A percentile compares a stretch with the other conserved stretches of the same genome.
phyloP scores from a whole-genome alignment of 75 land plant genomes.

The Pinus taeda region DNA sequence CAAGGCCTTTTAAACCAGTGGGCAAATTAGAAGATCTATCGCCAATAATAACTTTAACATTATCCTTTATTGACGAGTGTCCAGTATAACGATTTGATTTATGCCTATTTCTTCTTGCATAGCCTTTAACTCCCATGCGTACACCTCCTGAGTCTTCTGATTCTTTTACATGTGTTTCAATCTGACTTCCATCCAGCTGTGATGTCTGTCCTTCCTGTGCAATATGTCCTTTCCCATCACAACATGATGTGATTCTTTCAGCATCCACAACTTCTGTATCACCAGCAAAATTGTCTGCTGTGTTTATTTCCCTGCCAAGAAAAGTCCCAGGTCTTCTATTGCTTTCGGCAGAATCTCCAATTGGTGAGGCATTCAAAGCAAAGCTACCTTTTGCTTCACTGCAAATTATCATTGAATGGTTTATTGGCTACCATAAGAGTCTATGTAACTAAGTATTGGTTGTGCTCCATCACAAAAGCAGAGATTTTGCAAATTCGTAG shows the following conservation, averaged over 20 bases:
- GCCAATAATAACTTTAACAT: slow-evolving; percentile 15
- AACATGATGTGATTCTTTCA: slow-evolving; percentile 17
- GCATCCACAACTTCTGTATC: slow-evolving; percentile 42
- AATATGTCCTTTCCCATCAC: slow-evolving; percentile 20
- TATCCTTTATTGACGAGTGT: slow-evolving; percentile 32
- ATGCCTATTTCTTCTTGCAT: slow-evolving; percentile 69
- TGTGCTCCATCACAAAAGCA: not conserved
- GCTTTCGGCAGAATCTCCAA: slow-evolving; percentile 72
- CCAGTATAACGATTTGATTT: slow-evolving; percentile 54
- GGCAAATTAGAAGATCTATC: slow-evolving; percentile 16
- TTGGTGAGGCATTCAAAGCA: slow-evolving; percentile 50
- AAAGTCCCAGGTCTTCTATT: slow-evolving; percentile 47
- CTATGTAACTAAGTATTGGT: slow-evolving; percentile 2
- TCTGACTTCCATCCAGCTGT: slow-evolving; percentile 23
- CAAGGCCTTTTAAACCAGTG: too few species aligned
- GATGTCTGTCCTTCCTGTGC: slow-evolving; percentile 42
- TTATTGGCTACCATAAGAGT: slow-evolving; percentile 5
- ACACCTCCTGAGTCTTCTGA: slow-evolving; percentile 46
- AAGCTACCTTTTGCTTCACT: slow-evolving; percentile 78
- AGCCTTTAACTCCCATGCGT: slow-evolving; percentile 49
- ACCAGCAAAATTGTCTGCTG: slow-evolving; percentile 71
- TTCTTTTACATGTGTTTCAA: slow-evolving; percentile 36
- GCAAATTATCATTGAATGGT: slow-evolving; percentile 7
- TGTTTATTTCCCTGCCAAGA: slow-evolving; percentile 43
- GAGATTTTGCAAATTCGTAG: not conserved